Conservation (phyloP, 2,329 filamentous ascomycete genomes). For the Emericellopsis cladophorae region DNA sequence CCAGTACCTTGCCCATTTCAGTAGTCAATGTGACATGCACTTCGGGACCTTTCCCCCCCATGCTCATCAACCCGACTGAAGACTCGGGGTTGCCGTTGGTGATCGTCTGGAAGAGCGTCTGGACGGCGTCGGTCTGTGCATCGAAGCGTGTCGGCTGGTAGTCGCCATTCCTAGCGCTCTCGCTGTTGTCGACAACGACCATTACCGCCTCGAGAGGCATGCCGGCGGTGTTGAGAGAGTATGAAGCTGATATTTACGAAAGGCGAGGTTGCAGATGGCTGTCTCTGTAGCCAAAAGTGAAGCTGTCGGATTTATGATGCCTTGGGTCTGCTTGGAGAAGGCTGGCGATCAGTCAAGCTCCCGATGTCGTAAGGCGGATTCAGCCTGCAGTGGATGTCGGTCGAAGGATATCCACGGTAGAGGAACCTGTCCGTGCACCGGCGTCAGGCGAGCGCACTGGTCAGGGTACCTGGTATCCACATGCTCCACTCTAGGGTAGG, state of each 20-base stretch:
- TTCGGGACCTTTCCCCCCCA: constrained; percentile 95
- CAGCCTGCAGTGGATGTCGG: constrained; percentile 20
- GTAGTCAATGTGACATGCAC: constrained; percentile 93
- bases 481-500: not conserved
- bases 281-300: not conserved
- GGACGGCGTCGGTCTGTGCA: constrained; percentile 89
- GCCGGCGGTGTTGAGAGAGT: constrained; percentile 33
- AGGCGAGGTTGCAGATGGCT: not conserved
- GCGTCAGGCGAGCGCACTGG: not conserved
- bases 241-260: not conserved
- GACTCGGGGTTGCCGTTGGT: constrained; percentile 94
- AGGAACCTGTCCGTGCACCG: not conserved
- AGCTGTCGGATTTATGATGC: constrained; percentile 3
- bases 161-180: constrained; percentile 95
- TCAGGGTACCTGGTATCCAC: not conserved
- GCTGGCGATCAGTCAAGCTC: constrained; percentile 1
- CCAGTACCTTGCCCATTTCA: constrained; percentile 89
- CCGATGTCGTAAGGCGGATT: constrained; percentile 28
- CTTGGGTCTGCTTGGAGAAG: constrained; percentile 2
- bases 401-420: not conserved
- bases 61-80: constrained; percentile 95
- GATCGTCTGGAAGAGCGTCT: constrained; percentile 90
- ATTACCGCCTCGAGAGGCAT: constrained; percentile 99
- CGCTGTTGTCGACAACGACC: constrained; percentile 99
- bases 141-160: constrained; percentile 86